These are phyloP conservation scores for Tagetes patula DNA, from an alignment of 129 eudicot genomes.

Conservation along the genomic window DNA sequence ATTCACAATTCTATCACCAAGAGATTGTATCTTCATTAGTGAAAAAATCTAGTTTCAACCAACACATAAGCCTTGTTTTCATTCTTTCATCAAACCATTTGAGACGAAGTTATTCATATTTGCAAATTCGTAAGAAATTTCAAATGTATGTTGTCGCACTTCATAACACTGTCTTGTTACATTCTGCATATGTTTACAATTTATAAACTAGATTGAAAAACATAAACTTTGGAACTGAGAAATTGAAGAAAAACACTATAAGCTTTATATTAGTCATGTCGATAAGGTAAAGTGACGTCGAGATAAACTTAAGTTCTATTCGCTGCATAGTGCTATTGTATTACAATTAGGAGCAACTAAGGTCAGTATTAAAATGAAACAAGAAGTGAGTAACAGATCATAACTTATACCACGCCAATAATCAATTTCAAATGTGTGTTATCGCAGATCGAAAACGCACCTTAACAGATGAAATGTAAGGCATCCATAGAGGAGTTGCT, in stretches of 20 bases:
- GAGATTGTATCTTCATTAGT: not conserved
- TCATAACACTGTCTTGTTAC: not conserved
- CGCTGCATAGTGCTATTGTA: too few species aligned
- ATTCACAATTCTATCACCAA: not conserved
- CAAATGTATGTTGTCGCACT: not conserved
- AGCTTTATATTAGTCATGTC: not conserved
- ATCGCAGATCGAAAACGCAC: slow-evolving; percentile 22
- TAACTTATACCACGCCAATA: not conserved
- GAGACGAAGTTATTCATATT: not conserved
- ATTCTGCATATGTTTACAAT: not conserved
- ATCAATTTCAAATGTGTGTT: too few species aligned
- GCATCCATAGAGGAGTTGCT: slow-evolving; percentile 94
- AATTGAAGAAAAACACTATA: not conserved
- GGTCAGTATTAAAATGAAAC: not conserved
- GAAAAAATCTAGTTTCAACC: not conserved
- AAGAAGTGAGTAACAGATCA: not conserved
- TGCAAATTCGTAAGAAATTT: not conserved
- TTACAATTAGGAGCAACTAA: not conserved
- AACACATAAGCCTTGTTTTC: not conserved
- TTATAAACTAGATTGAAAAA: not conserved
- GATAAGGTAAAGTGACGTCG: too few species aligned
- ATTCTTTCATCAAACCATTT: not conserved
- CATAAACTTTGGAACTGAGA: not conserved
- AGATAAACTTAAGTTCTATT: too few species aligned
- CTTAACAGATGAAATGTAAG: slow-evolving; percentile 90